Evolutionary conservation across 2,329 filamentous ascomycete species (phyloP).

Genomic region (Beauveria sp.): DNA sequence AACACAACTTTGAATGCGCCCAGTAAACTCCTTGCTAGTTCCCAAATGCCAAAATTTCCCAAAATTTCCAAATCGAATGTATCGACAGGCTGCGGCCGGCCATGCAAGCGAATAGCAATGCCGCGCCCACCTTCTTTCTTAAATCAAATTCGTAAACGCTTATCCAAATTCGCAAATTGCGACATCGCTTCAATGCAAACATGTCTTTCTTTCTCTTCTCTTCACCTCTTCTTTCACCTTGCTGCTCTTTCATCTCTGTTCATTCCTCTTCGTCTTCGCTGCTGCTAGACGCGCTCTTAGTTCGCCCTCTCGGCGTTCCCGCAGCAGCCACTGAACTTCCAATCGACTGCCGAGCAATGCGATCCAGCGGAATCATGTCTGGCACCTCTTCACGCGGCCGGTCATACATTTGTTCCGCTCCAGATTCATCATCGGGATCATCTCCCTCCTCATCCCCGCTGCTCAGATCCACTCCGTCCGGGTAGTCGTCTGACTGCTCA

Average conservation of each 20-base stretch:
- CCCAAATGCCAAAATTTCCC: background rate
- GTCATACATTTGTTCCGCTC: conserved; percentile 24
- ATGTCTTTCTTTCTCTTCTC: background rate
- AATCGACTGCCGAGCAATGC: conserved; percentile 16
- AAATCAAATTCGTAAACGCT: background rate
- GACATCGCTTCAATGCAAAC: background rate
- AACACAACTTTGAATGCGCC: background rate
- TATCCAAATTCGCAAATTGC: background rate
- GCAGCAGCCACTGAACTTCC: conserved; percentile 27
- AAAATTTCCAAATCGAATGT: background rate
- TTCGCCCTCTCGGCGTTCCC: conserved; percentile 22
- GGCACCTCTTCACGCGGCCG: conserved; percentile 11
- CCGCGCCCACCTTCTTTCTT: background rate
- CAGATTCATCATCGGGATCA: conserved; percentile 29
- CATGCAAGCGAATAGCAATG: no score
- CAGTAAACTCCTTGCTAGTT: conserved; percentile 1
- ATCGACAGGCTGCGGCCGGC: background rate
- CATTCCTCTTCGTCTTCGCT: conserved; percentile 3
- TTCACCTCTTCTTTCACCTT: background rate
- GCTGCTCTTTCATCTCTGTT: background rate
- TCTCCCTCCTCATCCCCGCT: conserved; percentile 36
- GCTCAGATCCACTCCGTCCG: conserved; percentile 30
- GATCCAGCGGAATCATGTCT: conserved; percentile 5
- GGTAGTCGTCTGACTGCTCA: conserved; percentile 34
- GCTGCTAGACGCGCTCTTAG: conserved; percentile 23